Conservation (phyloP, 108 stramenopile genomes). For the Nitzschia sp. region DNA sequence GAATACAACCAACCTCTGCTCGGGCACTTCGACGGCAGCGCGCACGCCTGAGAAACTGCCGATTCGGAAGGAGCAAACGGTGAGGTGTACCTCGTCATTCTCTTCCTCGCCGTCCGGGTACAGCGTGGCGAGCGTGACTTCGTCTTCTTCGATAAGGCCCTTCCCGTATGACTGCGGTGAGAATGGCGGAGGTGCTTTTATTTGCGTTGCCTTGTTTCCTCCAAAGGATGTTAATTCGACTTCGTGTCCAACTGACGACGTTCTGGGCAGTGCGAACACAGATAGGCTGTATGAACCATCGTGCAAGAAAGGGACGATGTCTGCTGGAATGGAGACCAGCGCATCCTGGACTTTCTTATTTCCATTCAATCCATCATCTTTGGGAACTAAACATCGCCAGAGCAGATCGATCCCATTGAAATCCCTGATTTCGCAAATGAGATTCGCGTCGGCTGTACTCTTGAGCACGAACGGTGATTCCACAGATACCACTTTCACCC, state of each 20-base stretch:
- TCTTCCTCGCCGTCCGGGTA: background rate
- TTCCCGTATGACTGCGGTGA: constrained; percentile 38
- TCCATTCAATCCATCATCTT: background rate
- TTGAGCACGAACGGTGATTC: constrained; percentile 60
- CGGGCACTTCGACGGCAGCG: constrained; percentile 37
- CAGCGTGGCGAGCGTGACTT: constrained; percentile 31
- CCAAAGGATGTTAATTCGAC: constrained; percentile 14
- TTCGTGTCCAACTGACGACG: constrained; percentile 13
- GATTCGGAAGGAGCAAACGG: constrained; percentile 45
- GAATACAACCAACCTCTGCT: constrained; percentile 50
- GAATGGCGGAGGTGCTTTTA: constrained; percentile 40
- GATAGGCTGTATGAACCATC: constrained; percentile 38
- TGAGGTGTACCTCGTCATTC: constrained; percentile 23
- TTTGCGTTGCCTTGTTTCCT: constrained; percentile 8
- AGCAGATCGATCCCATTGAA: constrained; percentile 32
- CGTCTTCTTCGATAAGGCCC: constrained; percentile 39
- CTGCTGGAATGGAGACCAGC: constrained; percentile 49
- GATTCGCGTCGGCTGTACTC: constrained; percentile 41
- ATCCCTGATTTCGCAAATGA: constrained; percentile 46
- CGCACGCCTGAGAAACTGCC: constrained; percentile 33
- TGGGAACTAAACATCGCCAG: constrained; percentile 44
- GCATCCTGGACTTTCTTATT: constrained; percentile 4
- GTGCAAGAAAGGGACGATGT: constrained; percentile 47
- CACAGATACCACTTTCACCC: constrained; percentile 58
- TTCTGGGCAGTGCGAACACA: constrained; percentile 30